These are phyloP conservation scores for Orbilia brochopaga DNA, from an alignment of 2,329 filamentous ascomycete species.

Conservation along the genomic window DNA sequence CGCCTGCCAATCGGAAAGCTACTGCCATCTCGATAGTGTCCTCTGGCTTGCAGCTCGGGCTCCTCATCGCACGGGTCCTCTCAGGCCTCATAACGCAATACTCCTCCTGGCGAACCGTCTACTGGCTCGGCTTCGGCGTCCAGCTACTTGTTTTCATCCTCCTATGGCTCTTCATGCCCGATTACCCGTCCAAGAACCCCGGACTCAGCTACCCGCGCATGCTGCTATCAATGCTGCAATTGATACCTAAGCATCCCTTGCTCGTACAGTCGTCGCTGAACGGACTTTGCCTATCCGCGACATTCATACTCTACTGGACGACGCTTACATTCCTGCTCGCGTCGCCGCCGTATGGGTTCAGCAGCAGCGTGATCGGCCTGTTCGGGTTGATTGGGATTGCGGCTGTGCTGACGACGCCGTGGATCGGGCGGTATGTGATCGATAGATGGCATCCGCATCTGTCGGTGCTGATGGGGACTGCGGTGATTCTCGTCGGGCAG, in stretches of 20 bases:
- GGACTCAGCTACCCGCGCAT: constrained; percentile 71
- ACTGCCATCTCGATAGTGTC: constrained; percentile 75
- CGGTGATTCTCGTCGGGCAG: constrained; percentile 67
- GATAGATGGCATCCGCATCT: constrained; percentile 73
- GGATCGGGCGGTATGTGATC: constrained; percentile 73
- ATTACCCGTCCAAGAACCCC: constrained; percentile 77
- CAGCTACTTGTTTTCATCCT: constrained; percentile 71
- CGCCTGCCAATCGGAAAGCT: constrained; percentile 71
- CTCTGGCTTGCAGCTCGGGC: constrained; percentile 75
- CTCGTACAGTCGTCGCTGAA: constrained; percentile 74
- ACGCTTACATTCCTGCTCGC: constrained; percentile 80
- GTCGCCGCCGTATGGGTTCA: constrained; percentile 71
- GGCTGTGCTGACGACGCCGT: constrained; percentile 70
- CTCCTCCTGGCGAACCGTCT: constrained; percentile 76
- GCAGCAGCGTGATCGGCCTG: constrained; percentile 72
- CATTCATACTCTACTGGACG: constrained; percentile 74
- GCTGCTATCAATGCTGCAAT: constrained; percentile 68
- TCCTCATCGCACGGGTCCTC: constrained; percentile 76
- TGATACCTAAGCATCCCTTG: constrained; percentile 70
- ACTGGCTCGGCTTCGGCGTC: constrained; percentile 75
- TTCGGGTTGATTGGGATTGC: constrained; percentile 79
- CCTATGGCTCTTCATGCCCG: constrained; percentile 77
- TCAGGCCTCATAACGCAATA: constrained; percentile 77
- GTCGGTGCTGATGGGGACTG: constrained; percentile 69
- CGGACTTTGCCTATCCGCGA: constrained; percentile 67